Evolutionary conservation across 305 asterid genomes (phyloP).

Genomic region (Petunia hybrid): DNA sequence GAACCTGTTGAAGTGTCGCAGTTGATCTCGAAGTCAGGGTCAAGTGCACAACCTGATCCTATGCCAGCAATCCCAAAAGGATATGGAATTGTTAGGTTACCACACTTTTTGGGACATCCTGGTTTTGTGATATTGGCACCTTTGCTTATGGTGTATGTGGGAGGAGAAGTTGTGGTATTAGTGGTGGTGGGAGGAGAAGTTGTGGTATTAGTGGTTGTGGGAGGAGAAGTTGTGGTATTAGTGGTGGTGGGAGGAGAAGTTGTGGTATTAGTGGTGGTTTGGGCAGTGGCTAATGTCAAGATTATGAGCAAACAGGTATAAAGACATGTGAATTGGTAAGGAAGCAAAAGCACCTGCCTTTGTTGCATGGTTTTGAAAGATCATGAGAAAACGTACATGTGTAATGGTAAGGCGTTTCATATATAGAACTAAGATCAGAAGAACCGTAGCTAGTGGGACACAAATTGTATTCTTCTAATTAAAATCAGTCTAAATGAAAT

Average conservation of each 20-base stretch:
- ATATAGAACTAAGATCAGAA: not conserved
- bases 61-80: conserved; percentile 60
- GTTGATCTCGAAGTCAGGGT: conserved; percentile 39
- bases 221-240: no score
- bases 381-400: not conserved
- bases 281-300: conserved; percentile 20
- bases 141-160: conserved; percentile 25
- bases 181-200: no score
- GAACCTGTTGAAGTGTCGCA: conserved; percentile 51
- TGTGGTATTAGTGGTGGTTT: conserved; percentile 30
- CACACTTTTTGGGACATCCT: conserved; percentile 54
- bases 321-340: not conserved
- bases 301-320: not conserved
- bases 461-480: no score
- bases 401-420: not conserved
- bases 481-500: no score
- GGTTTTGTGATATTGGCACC: conserved; percentile 45
- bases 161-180: no score
- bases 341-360: conserved; percentile 1
- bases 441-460: not conserved
- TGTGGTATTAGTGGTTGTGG: conserved; percentile 16
- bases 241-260: not conserved
- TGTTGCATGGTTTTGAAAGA: conserved; percentile 2
- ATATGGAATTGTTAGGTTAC: conserved; percentile 57
- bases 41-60: conserved; percentile 9